Base-by-base conservation (phyloP, 2,329 filamentous ascomycete genomes). In the Onygenales sp. region DNA sequence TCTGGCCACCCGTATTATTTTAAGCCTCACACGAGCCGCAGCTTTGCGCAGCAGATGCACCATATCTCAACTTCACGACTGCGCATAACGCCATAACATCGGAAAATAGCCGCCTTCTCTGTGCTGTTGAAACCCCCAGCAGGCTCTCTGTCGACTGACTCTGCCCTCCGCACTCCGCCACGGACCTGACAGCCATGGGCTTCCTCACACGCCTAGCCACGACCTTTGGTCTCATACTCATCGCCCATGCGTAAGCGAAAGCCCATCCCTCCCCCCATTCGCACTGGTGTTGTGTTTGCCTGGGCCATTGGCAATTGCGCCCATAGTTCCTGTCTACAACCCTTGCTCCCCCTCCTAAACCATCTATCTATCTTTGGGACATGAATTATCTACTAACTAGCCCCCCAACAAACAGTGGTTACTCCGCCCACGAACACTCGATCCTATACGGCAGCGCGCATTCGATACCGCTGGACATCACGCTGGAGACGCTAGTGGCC, bases 361-460 rank as follows among this genome's bases (percentile, higher is more conserved):
- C 55, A 58, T 49, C 31, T 36, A 27, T 43, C 27, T 46, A 54
- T 42, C 14, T 33, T n/a, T 31, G 21, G 21, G 21, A 27, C 21
- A 27, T 27, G 21, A 27, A 27, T 5, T 27, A 27, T 27, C 21
- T 27, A 27, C 21, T 27, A 27, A 27, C 14, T 36, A 36, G n/a
- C 33, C n/a, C n/a, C 14, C 11, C 33, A 7, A 27, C 38, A 54
- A 52, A 52, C 67, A 98, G 93, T 59, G 94, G 91, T 73, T 98
- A 97, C 73, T 98, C 93, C 50, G 90, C 91, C 46, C 87, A 95
- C 71, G 93, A 98, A 74, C 88, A 95, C 73, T 86, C 89, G 6
- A 78, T 84, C 21, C 80, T 95, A 49, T 82, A 84, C 61, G 80
- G 84, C 53, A 77, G 78, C 60, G 72, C 73, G 51, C 74, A 77